A percentile compares a stretch with the other conserved stretches of the same genome.
These are phyloP conservation scores for Kazachstania psychrophila DNA, from an alignment of 805 yeast genomes.

Conservation along the genomic window DNA sequence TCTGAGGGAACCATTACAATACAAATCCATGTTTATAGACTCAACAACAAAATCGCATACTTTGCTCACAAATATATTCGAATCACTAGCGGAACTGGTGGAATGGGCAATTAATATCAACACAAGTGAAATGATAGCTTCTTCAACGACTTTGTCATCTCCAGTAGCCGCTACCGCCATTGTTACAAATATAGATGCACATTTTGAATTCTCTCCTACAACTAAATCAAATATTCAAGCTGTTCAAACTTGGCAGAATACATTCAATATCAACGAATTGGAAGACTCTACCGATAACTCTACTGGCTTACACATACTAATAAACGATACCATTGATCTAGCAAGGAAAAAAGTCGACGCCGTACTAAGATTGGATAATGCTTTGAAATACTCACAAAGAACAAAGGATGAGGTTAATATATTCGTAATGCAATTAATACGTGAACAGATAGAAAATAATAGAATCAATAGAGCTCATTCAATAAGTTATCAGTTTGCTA, in stretches of 20 bases:
- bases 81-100: slow-evolving; percentile 43
- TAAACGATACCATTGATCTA: slow-evolving; percentile 56
- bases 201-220: slow-evolving; percentile 45
- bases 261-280: slow-evolving; percentile 4
- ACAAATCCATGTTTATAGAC: no score
- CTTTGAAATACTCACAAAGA: slow-evolving; percentile 63
- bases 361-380: slow-evolving; percentile 60
- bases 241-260: slow-evolving; percentile 20
- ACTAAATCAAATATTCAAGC: slow-evolving; percentile 50
- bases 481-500: slow-evolving; percentile 4
- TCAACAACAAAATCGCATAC: no score
- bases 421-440: slow-evolving; percentile 53
- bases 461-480: slow-evolving; percentile 14
- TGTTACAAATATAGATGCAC: neutral
- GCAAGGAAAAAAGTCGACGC: slow-evolving; percentile 61
- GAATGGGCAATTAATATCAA: slow-evolving; percentile 68
- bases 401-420: slow-evolving; percentile 72
- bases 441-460: slow-evolving; percentile 50
- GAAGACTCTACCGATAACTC: slow-evolving; percentile 28
- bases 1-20: no score
- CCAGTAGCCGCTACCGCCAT: no score
- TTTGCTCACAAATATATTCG: slow-evolving; percentile 7
- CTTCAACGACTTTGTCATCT: no score
- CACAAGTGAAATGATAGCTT: slow-evolving; percentile 31
- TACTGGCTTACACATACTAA: slow-evolving; percentile 51